phyloP scores from a whole-genome alignment of 805 yeast species.

The Myxozyma lipomycoides region DNA sequence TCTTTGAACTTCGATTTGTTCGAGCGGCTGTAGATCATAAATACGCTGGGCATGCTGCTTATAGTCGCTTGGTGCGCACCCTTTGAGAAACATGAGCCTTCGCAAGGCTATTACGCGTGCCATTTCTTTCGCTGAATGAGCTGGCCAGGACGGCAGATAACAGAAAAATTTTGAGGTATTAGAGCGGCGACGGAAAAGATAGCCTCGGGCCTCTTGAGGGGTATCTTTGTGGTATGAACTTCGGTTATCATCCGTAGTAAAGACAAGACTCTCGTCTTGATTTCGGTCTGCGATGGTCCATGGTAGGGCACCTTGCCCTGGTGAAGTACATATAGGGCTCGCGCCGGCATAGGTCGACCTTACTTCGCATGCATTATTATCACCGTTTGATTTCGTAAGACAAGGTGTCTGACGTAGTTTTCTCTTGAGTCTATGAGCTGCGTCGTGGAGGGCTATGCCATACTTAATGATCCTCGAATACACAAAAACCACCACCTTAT shows the following conservation, averaged over 20 bases:
- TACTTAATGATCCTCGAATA: conserved; percentile 8
- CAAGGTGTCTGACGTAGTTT: too few species aligned
- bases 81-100: neutral
- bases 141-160: too few species aligned
- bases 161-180: too few species aligned
- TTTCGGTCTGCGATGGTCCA: neutral
- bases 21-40: neutral
- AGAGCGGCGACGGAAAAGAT: too few species aligned
- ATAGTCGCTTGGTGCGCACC: neutral
- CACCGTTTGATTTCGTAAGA: too few species aligned
- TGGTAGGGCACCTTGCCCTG: neutral
- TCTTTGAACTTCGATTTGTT: neutral
- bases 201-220: too few species aligned
- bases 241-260: neutral
- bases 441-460: too few species aligned
- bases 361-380: neutral
- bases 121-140: too few species aligned
- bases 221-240: too few species aligned
- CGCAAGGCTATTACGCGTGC: neutral
- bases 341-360: neutral
- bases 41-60: neutral
- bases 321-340: neutral
- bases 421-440: too few species aligned
- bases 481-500: neutral
- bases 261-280: neutral